A percentile compares a stretch with the other conserved stretches of the same genome.
Evolutionary conservation across 108 stramenopile genomes (phyloP).

Genomic region (Ochromonas danica): DNA sequence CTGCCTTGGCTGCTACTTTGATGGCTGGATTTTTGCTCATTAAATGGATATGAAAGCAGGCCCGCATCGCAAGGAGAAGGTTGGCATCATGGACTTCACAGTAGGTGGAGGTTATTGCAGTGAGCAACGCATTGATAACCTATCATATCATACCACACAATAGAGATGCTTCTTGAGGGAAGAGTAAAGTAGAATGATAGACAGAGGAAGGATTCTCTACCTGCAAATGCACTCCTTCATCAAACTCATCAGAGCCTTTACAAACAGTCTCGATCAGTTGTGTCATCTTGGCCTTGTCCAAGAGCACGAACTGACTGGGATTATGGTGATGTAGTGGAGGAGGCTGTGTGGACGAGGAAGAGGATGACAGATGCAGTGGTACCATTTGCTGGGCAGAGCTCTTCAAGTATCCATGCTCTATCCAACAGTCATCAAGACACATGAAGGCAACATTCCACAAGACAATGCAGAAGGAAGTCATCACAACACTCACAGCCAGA

Average conservation of each 20-base stretch:
- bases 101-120: slow-evolving; percentile 52
- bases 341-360: too few species aligned
- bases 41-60: slow-evolving; percentile 86
- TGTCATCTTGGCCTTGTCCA: too few species aligned
- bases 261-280: slow-evolving; percentile 54
- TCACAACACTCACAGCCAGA: too few species aligned
- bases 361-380: too few species aligned
- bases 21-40: slow-evolving; percentile 74
- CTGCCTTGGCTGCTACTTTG: slow-evolving; percentile 89
- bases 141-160: not conserved
- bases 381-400: too few species aligned
- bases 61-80: slow-evolving; percentile 81
- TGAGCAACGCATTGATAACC: slow-evolving; percentile 62
- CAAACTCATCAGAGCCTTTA: slow-evolving; percentile 54
- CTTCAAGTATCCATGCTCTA: too few species aligned
- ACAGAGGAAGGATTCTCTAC: slow-evolving; percentile 32
- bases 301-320: too few species aligned
- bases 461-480: too few species aligned
- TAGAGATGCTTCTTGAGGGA: not conserved
- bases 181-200: not conserved
- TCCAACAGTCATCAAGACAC: too few species aligned
- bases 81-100: slow-evolving; percentile 70
- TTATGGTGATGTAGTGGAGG: too few species aligned
- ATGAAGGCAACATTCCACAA: not conserved
- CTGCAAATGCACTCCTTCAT: slow-evolving; percentile 65